These are phyloP conservation scores for Millerozyma acaciae DNA, from an alignment of 805 yeast species.

Conservation along the genomic window DNA sequence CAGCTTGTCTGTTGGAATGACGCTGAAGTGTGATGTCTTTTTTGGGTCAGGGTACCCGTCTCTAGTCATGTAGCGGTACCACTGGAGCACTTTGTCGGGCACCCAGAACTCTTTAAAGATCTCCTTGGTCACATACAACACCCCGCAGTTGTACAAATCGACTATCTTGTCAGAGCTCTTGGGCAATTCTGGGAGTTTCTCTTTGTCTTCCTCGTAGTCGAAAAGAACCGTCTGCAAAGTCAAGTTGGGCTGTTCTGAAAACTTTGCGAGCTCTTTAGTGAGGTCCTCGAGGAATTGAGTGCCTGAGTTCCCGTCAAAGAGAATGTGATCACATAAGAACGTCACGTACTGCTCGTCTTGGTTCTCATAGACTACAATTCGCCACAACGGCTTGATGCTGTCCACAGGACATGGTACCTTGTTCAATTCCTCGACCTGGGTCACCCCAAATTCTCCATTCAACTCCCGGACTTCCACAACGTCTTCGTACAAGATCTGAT, in stretches of 20 bases:
- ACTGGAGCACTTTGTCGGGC: no score
- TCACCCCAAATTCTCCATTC: slow-evolving; percentile 11
- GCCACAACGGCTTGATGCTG: slow-evolving; percentile 19
- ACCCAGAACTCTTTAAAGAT: slow-evolving; percentile 3
- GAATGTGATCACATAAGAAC: slow-evolving; percentile 24
- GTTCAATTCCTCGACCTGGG: slow-evolving; percentile 8
- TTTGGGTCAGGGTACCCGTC: slow-evolving; percentile 10
- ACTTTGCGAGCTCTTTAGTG: slow-evolving; percentile 10
- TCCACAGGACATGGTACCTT: slow-evolving; percentile 5
- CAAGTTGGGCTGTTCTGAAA: slow-evolving; percentile 7
- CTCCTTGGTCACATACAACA: slow-evolving; percentile 3
- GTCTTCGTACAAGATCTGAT: slow-evolving; percentile 15
- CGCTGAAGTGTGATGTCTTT: slow-evolving; percentile 1
- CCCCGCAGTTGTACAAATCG: slow-evolving; percentile 7
- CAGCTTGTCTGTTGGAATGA: no score
- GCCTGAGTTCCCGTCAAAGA: slow-evolving; percentile 34
- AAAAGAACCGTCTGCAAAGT: slow-evolving; percentile 3
- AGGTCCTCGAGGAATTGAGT: slow-evolving; percentile 24
- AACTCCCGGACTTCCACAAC: slow-evolving; percentile 15
- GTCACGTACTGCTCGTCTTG: slow-evolving; percentile 13
- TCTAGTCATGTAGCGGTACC: no score
- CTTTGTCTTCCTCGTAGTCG: slow-evolving; percentile 5
- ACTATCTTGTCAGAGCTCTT: slow-evolving; percentile 8
- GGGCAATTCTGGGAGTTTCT: slow-evolving; percentile 5
- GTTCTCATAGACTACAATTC: slow-evolving; percentile 12